phyloP scores from a whole-genome alignment of 192 early-diverging fungal genomes.

The Mortierella claussenii region DNA sequence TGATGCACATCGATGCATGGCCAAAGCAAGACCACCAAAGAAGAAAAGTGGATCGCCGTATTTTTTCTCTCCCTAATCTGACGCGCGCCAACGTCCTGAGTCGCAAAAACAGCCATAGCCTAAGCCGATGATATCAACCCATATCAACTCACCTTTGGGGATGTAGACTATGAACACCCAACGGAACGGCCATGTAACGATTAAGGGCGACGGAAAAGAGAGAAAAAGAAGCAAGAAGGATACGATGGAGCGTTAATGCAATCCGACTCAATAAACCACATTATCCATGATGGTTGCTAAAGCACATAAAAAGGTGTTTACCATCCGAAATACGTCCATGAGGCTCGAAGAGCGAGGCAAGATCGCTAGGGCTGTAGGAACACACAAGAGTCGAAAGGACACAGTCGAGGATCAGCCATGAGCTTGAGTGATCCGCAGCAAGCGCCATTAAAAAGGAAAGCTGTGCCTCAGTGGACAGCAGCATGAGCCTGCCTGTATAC shows the following conservation, averaged over 20 bases:
- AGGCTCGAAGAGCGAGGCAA: constrained; percentile 41
- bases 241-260: neutral
- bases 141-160: constrained; percentile 36
- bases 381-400: too few relatives aligned
- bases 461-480: neutral
- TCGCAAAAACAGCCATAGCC: neutral
- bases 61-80: too few relatives aligned
- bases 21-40: too few relatives aligned
- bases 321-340: constrained; percentile 43
- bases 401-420: too few relatives aligned
- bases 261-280: neutral
- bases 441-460: neutral
- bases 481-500: neutral
- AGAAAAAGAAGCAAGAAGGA: neutral
- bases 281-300: neutral
- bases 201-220: too few relatives aligned
- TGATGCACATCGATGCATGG: too few relatives aligned
- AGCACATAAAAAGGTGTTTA: constrained; percentile 1
- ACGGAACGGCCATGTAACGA: neutral
- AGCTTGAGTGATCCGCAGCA: too few relatives aligned
- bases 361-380: constrained; percentile 51
- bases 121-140: neutral
- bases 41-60: too few relatives aligned
- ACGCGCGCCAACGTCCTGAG: too few relatives aligned
- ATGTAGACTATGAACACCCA: constrained; percentile 27